Conservation (phyloP, 805 yeast genomes). For the Saccharomycopsis sp. region DNA sequence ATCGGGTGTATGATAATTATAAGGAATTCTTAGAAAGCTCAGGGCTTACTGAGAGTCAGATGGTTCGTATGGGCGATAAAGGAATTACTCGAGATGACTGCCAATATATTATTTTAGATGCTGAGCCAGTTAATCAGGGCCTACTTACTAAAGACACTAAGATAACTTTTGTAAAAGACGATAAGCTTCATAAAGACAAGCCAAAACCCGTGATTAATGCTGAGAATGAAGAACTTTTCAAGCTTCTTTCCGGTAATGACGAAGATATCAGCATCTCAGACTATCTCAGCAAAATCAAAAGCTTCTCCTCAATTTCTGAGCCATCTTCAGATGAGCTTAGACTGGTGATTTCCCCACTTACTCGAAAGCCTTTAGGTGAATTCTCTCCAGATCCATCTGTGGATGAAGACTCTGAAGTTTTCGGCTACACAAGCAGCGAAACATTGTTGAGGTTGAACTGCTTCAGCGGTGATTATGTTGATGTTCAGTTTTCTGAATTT, state of each 20-base stretch:
- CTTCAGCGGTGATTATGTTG: conserved; percentile 63
- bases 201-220: neutral
- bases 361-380: neutral
- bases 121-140: conserved; percentile 78
- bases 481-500: conserved; percentile 24
- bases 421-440: conserved; percentile 40
- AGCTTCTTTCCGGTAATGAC: conserved; percentile 2
- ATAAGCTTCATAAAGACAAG: neutral
- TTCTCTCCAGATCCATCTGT: conserved; percentile 16
- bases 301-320: conserved; percentile 9
- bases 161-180: conserved; percentile 44
- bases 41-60: conserved; percentile 24
- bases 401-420: conserved; percentile 40
- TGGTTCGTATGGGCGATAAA: conserved; percentile 32
- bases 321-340: neutral
- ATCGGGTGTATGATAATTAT: conserved; percentile 22
- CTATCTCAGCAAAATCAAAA: conserved; percentile 10
- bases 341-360: conserved; percentile 4
- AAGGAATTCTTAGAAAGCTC: conserved; percentile 7
- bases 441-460: conserved; percentile 53
- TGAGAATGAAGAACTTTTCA: neutral
- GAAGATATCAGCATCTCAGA: conserved; percentile 21
- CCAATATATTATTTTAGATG: conserved; percentile 47
- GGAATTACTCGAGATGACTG: conserved; percentile 38
- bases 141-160: conserved; percentile 38